These are phyloP conservation scores for Boletus semigastroideus DNA, from an alignment of 1,284 basidiomycete species.

Conservation along the genomic window DNA sequence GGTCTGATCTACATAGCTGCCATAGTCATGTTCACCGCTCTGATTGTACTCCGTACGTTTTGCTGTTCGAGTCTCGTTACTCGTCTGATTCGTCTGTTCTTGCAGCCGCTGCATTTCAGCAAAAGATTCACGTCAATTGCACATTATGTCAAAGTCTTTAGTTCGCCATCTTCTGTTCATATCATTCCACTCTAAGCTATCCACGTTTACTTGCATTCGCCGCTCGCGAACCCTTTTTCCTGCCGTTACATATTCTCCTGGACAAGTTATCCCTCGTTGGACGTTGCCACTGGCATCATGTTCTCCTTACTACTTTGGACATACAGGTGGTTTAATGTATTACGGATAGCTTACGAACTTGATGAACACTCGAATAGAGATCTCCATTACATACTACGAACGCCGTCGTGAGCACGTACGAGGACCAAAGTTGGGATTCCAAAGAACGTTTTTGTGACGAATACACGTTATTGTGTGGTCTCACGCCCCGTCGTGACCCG, in stretches of 20 bases:
- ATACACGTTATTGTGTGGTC: too few relatives aligned
- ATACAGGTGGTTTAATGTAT: slow-evolving; percentile 22
- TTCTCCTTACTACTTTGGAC: slow-evolving; percentile 15
- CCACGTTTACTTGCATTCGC: slow-evolving; percentile 30
- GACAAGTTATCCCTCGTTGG: slow-evolving; percentile 19
- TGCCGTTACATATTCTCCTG: background rate
- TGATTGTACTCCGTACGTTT: slow-evolving; percentile 74
- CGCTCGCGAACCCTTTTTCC: background rate
- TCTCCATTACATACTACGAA: background rate
- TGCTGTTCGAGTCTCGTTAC: background rate
- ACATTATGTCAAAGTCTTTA: slow-evolving; percentile 68
- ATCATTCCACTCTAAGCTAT: slow-evolving; percentile 30
- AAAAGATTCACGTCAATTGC: slow-evolving; percentile 59
- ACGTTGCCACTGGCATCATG: slow-evolving; percentile 15
- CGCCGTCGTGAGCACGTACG: too few relatives aligned
- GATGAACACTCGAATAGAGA: slow-evolving; percentile 16
- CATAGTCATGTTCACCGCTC: slow-evolving; percentile 73
- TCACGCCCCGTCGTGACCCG: slow-evolving; percentile 15
- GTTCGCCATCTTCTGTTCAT: slow-evolving; percentile 32
- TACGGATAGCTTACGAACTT: slow-evolving; percentile 26
- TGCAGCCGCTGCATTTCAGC: slow-evolving; percentile 61
- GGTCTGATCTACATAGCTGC: slow-evolving; percentile 74
- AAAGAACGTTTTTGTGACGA: too few relatives aligned
- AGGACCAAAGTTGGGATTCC: too few relatives aligned
- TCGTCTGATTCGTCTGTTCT: background rate